Conservation (phyloP, 2,329 filamentous ascomycete genomes). For the Fusarium sp. region DNA sequence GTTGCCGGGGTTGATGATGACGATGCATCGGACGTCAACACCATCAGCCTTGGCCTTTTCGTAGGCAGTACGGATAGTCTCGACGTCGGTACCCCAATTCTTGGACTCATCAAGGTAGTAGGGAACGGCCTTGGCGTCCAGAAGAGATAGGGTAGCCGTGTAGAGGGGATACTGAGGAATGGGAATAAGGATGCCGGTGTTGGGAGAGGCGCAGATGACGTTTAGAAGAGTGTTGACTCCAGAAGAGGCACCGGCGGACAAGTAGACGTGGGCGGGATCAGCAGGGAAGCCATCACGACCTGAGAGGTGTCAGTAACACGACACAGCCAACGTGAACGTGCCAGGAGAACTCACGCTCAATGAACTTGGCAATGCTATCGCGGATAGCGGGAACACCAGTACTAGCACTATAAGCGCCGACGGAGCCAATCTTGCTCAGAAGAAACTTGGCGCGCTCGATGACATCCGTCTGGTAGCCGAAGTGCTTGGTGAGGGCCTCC, state of each 20-base stretch:
- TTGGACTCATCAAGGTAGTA: slow-evolving; percentile 91
- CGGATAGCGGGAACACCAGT: slow-evolving; percentile 87
- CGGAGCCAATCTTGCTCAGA: slow-evolving; percentile 84
- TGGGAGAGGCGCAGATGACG: slow-evolving; percentile 80
- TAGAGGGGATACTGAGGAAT: slow-evolving; percentile 99
- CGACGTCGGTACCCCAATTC: slow-evolving; percentile 87
- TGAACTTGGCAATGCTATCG: slow-evolving; percentile 89
- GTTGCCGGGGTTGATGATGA: slow-evolving; percentile 98
- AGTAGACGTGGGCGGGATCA: slow-evolving; percentile 82
- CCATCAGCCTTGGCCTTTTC: slow-evolving; percentile 78
- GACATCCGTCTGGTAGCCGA: slow-evolving; percentile 92
- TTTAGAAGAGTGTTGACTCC: slow-evolving; percentile 94
- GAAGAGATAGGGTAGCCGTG: slow-evolving; percentile 86
- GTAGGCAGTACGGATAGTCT: slow-evolving; percentile 77
- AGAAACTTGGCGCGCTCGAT: slow-evolving; percentile 83
- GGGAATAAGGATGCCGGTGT: slow-evolving; percentile 87
- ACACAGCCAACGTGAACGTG: not conserved
- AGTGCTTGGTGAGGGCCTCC: slow-evolving; percentile 74
- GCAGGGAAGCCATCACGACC: slow-evolving; percentile 88
- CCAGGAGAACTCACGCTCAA: slow-evolving; percentile 71
- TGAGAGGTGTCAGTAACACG: slow-evolving; percentile 45
- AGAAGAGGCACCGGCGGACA: slow-evolving; percentile 89
- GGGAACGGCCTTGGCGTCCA: slow-evolving; percentile 87
- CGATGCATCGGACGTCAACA: slow-evolving; percentile 88
- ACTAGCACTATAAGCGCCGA: slow-evolving; percentile 96